These are phyloP conservation scores for Circinella umbellata DNA, from an alignment of 371 early-diverging fungal genomes.

Conservation along the genomic window DNA sequence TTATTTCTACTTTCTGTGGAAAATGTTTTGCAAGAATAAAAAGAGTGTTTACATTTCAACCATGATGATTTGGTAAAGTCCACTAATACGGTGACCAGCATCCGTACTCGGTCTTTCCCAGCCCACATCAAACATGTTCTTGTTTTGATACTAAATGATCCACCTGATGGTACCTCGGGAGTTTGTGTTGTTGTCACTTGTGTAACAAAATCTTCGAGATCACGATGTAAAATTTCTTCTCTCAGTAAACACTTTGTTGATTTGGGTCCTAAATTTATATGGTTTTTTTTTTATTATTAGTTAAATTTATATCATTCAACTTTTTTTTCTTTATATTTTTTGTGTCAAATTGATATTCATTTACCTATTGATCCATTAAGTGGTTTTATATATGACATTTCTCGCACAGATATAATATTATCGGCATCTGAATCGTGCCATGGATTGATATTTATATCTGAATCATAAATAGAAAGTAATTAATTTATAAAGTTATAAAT, in stretches of 20 bases:
- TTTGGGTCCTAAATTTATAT: conserved; percentile 62
- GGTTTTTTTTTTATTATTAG: not conserved
- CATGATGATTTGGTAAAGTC: conserved; percentile 77
- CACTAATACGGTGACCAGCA: conserved; percentile 71
- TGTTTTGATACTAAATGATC: conserved; percentile 75
- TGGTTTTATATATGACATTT: conserved; percentile 45
- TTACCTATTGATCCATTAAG: conserved; percentile 46
- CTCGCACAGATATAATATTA: conserved; percentile 31
- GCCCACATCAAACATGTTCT: conserved; percentile 87
- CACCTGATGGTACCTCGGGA: conserved; percentile 87
- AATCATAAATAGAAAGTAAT: not conserved
- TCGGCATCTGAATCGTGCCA: conserved; percentile 40
- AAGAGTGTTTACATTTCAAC: conserved; percentile 65
- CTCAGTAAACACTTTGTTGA: conserved; percentile 69
- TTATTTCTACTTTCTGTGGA: too few relatives aligned
- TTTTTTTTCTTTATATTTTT: too few relatives aligned
- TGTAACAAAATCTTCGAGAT: conserved; percentile 65
- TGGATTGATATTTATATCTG: conserved; percentile 45
- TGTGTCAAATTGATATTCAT: not conserved
- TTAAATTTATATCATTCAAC: not conserved
- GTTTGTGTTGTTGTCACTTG: conserved; percentile 72
- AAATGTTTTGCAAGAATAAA: conserved; percentile 6
- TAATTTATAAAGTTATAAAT: too few relatives aligned
- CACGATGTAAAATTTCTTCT: conserved; percentile 61
- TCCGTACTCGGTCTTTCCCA: conserved; percentile 60